phyloP scores from a whole-genome alignment of 805 yeast species.

The Monosporozyma siamensis region DNA sequence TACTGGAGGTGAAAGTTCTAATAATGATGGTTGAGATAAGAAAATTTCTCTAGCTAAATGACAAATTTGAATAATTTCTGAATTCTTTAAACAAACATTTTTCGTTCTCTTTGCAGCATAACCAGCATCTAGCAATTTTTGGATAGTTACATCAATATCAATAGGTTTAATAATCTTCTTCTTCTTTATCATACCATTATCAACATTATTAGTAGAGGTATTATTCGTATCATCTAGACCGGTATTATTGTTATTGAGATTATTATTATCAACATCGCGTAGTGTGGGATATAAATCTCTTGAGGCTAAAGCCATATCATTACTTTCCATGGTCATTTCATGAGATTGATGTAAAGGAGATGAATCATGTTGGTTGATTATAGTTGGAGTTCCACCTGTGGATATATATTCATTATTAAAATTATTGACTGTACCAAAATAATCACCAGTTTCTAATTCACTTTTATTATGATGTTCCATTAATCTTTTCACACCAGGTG shows the following conservation, averaged over 20 bases:
- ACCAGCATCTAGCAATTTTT: constrained; percentile 88
- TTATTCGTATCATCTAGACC: no score
- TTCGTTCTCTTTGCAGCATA: constrained; percentile 91
- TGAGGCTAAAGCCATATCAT: not conserved
- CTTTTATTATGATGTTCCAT: not conserved
- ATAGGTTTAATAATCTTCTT: constrained; percentile 27
- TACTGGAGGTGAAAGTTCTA: constrained; percentile 76
- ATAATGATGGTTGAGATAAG: constrained; percentile 77
- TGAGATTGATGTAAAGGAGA: constrained; percentile 1
- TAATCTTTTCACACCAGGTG: constrained; percentile 18
- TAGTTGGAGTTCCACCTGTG: constrained; percentile 1
- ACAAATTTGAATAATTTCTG: constrained; percentile 85
- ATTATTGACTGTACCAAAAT: not conserved
- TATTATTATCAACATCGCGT: no score
- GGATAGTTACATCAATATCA: constrained; percentile 83
- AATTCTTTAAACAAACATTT: constrained; percentile 75
- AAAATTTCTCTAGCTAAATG: constrained; percentile 82
- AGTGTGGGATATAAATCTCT: not conserved
- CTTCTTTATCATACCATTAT: constrained; percentile 2
- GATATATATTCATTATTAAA: not conserved
- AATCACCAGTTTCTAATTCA: not conserved
- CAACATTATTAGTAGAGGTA: not conserved
- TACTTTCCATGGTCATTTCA: not conserved
- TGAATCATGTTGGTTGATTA: not conserved
- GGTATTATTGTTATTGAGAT: no score